Evolutionary conservation across 208 protist genomes (phyloP).

Genomic region (Leishmania amazonensis): DNA sequence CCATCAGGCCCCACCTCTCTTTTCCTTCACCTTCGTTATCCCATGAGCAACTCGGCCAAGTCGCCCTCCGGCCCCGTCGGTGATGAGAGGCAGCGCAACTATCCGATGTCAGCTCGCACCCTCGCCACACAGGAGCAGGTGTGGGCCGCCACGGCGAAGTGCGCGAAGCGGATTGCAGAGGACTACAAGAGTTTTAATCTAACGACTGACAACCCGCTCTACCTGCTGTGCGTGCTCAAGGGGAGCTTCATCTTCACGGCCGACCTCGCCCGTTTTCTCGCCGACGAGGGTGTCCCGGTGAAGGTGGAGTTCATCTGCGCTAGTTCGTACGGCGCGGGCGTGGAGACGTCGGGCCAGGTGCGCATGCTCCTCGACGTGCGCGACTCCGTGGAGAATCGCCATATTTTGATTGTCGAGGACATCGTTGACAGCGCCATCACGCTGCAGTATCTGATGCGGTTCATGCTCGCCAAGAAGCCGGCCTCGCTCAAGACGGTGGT

Average conservation of each 20-base stretch:
- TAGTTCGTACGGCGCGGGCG: slow-evolving; percentile 58
- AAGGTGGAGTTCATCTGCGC: slow-evolving; percentile 90
- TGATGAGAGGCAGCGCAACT: slow-evolving; percentile 33
- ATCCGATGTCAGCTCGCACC: slow-evolving; percentile 57
- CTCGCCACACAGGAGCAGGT: slow-evolving; percentile 70
- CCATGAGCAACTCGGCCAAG: slow-evolving; percentile 14
- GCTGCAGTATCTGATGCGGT: slow-evolving; percentile 64
- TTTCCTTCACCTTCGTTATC: background rate
- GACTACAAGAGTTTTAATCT: slow-evolving; percentile 66
- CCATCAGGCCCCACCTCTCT: background rate
- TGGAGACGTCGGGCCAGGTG: slow-evolving; percentile 77
- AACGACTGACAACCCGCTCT: slow-evolving; percentile 59
- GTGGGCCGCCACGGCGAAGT: slow-evolving; percentile 36
- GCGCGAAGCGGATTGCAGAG: slow-evolving; percentile 68
- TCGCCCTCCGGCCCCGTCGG: background rate
- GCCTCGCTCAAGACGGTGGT: slow-evolving; percentile 83
- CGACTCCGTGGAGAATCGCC: slow-evolving; percentile 63
- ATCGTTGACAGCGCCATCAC: slow-evolving; percentile 90
- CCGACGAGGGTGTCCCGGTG: slow-evolving; percentile 69
- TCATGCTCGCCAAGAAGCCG: slow-evolving; percentile 60
- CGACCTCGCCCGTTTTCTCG: slow-evolving; percentile 68
- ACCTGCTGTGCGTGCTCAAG: slow-evolving; percentile 87
- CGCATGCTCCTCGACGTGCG: slow-evolving; percentile 85
- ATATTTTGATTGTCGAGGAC: slow-evolving; percentile 91
- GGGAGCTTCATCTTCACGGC: slow-evolving; percentile 85